Conservation (phyloP, 148 eudicot species). For the Polygonum aviculare region DNA sequence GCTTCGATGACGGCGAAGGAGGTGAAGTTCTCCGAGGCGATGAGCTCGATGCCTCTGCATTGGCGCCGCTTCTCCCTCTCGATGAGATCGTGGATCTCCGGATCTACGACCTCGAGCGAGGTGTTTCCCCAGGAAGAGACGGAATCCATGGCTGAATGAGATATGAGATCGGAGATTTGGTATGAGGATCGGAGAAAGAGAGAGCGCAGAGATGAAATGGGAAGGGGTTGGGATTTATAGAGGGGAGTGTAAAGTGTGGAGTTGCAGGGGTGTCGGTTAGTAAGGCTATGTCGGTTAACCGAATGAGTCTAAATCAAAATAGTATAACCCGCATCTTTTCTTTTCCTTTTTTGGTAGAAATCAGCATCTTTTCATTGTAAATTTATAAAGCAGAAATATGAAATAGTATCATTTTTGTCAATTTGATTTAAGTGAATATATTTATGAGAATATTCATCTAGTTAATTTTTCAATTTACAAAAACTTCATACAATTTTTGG, state of each 20-base stretch:
- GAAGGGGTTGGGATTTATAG: background rate
- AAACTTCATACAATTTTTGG: too few species aligned
- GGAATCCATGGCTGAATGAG: slow-evolving; percentile 46
- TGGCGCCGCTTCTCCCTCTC: slow-evolving; percentile 85
- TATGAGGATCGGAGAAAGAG: slow-evolving; percentile 15
- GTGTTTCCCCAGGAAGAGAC: slow-evolving; percentile 70
- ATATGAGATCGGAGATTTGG: slow-evolving; percentile 8
- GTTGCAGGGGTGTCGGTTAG: slow-evolving; percentile 2
- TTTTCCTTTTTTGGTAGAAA: too few species aligned
- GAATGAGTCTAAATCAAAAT: background rate
- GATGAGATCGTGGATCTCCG: slow-evolving; percentile 78
- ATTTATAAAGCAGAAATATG: too few species aligned
- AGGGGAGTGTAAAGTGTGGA: background rate
- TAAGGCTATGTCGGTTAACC: background rate
- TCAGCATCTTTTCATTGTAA: too few species aligned
- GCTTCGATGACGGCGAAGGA: slow-evolving; percentile 91
- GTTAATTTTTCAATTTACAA: too few species aligned
- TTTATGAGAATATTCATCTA: too few species aligned
- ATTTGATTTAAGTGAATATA: too few species aligned
- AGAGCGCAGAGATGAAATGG: slow-evolving; percentile 14
- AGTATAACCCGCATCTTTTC: too few species aligned
- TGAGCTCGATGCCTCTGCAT: slow-evolving; percentile 71
- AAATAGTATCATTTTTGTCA: too few species aligned
- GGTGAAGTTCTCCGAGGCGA: slow-evolving; percentile 93
- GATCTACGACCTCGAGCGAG: slow-evolving; percentile 52